These are phyloP conservation scores for Syzygium malaccense DNA, from an alignment of 441 rosid genomes.

Conservation along the genomic window DNA sequence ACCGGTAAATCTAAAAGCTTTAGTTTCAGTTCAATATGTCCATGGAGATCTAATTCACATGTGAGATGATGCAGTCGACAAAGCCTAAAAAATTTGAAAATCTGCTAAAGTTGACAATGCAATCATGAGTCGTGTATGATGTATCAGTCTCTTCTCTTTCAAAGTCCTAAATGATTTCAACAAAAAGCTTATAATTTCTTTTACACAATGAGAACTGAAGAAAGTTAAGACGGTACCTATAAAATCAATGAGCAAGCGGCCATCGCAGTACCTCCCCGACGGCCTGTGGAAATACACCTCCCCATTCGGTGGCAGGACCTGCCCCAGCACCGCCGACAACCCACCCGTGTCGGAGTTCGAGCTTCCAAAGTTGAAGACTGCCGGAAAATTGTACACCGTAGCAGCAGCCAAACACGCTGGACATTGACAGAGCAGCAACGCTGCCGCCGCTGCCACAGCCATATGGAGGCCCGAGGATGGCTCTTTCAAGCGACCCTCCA, in stretches of 20 bases:
- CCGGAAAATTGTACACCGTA: neutral
- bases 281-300: slow-evolving; percentile 4
- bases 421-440: neutral
- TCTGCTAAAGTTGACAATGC: neutral
- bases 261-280: neutral
- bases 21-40: neutral
- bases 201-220: neutral
- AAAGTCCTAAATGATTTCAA: neutral
- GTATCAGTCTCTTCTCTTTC: neutral
- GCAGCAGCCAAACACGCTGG: neutral
- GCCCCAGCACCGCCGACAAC: neutral
- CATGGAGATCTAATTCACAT: neutral
- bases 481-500: neutral
- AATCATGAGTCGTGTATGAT: neutral
- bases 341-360: slow-evolving; percentile 6
- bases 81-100: neutral
- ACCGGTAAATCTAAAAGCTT: neutral
- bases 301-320: slow-evolving; percentile 1
- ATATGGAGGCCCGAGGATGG: neutral
- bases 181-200: neutral
- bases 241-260: neutral
- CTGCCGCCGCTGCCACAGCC: neutral
- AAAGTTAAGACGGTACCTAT: neutral
- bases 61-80: neutral
- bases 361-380: slow-evolving; percentile 7